Evolutionary conservation across 306 rosid genomes (phyloP).

Genomic region (Fagus sylvatica): DNA sequence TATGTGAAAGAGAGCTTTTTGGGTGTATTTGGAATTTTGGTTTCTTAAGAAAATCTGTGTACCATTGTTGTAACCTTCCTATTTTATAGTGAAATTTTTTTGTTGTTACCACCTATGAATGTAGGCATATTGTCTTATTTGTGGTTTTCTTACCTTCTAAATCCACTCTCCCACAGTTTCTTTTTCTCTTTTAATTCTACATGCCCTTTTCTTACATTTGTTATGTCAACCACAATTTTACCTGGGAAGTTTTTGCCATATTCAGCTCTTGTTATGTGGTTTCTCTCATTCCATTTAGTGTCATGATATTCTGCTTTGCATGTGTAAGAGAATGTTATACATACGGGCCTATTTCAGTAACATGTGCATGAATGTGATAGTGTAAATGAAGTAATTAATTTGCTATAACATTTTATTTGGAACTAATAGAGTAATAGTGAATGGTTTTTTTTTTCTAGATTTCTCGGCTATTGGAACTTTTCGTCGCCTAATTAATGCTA

Average conservation of each 20-base stretch:
- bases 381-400: neutral
- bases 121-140: no score
- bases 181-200: neutral
- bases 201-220: neutral
- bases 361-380: neutral
- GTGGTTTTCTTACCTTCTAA: no score
- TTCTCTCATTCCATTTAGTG: neutral
- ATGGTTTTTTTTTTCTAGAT: conserved; percentile 36
- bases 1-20: no score
- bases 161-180: no score
- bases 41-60: no score
- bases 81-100: no score
- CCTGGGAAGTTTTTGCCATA: neutral
- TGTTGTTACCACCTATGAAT: no score
- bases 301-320: neutral
- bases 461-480: conserved; percentile 57
- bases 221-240: neutral
- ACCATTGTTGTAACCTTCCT: no score
- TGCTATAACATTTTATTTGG: neutral
- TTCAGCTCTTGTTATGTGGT: neutral
- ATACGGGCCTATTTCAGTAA: neutral
- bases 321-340: neutral
- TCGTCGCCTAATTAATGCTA: no score
- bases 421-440: neutral
- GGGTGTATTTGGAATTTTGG: no score